phyloP scores from a whole-genome alignment of 2,329 filamentous ascomycete species.

The Periconia sp. region DNA sequence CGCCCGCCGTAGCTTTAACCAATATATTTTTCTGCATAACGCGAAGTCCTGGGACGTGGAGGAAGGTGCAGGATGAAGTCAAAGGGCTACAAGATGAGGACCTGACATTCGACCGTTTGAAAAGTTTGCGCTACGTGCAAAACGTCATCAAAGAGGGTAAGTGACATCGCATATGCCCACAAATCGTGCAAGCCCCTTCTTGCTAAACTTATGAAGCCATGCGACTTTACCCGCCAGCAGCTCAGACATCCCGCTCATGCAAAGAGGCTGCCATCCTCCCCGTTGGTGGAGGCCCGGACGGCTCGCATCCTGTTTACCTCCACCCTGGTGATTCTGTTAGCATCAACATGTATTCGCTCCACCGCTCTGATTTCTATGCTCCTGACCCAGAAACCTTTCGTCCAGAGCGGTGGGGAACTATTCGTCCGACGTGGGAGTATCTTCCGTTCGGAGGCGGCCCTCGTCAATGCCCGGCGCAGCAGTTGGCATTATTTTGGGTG shows the following conservation, averaged over 20 bases:
- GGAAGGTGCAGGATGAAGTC: constrained; percentile 9
- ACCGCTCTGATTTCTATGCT: constrained; percentile 48
- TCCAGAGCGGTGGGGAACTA: constrained; percentile 34
- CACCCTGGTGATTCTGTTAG: constrained; percentile 5
- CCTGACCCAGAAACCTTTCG: constrained; percentile 47
- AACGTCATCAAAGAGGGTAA: constrained; percentile 68
- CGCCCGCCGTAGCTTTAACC: constrained; percentile 16
- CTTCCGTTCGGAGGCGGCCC: constrained; percentile 17
- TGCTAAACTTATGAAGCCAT: too few relatives aligned
- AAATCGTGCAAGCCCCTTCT: too few relatives aligned
- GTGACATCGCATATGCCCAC: constrained; percentile 1
- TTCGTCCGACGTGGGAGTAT: constrained; percentile 17
- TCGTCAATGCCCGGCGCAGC: constrained; percentile 14
- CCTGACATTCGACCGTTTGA: constrained; percentile 46
- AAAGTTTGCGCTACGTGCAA: constrained; percentile 47
- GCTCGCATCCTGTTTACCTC: constrained; percentile 9
- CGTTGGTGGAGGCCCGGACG: constrained; percentile 13
- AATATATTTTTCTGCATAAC: too few relatives aligned
- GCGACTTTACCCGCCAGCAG: too few relatives aligned
- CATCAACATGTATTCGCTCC: constrained; percentile 50
- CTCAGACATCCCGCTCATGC: constrained; percentile 8
- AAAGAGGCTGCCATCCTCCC: constrained; percentile 12
- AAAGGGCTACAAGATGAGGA: constrained; percentile 6
- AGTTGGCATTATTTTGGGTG: constrained; percentile 13
- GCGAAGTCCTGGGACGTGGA: constrained; percentile 7